Conservation (phyloP, 257 asterid genomes). For the Rubia yunnanensis region DNA sequence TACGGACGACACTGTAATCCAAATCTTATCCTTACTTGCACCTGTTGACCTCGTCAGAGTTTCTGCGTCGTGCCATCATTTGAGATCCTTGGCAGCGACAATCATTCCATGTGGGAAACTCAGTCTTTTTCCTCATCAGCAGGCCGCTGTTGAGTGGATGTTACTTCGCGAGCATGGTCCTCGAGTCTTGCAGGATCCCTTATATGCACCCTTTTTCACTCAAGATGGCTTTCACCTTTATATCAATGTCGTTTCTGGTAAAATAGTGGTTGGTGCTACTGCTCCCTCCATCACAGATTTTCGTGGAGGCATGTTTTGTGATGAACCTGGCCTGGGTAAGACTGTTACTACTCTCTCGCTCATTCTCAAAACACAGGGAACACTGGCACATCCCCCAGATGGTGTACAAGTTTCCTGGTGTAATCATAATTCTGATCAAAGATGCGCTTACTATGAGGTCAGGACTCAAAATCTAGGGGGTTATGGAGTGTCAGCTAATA, state of each 20-base stretch:
- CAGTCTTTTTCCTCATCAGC: constrained; percentile 89
- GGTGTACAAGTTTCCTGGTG: constrained; percentile 71
- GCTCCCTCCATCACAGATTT: constrained; percentile 63
- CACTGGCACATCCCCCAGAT: constrained; percentile 66
- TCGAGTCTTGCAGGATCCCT: constrained; percentile 57
- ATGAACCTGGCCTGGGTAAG: constrained; percentile 98
- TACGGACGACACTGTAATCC: constrained; percentile 65
- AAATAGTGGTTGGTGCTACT: constrained; percentile 35
- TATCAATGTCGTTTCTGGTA: constrained; percentile 71
- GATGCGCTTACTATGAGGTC: constrained; percentile 83
- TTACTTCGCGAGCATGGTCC: constrained; percentile 66
- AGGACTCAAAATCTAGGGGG: constrained; percentile 27
- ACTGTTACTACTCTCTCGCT: constrained; percentile 89
- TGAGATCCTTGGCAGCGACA: constrained; percentile 62
- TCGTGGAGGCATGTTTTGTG: constrained; percentile 97
- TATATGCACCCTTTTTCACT: constrained; percentile 50
- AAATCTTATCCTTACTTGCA: constrained; percentile 42
- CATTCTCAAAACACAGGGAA: constrained; percentile 78
- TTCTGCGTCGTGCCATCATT: constrained; percentile 72
- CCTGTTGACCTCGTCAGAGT: constrained; percentile 66
- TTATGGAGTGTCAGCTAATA: constrained; percentile 21
- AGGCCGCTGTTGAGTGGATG: constrained; percentile 98
- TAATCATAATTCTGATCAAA: constrained; percentile 52
- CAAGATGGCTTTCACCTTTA: constrained; percentile 63
- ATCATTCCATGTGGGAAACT: constrained; percentile 96